Conservation (phyloP, 805 yeast genomes). For the Pichia sporocuriosa region DNA sequence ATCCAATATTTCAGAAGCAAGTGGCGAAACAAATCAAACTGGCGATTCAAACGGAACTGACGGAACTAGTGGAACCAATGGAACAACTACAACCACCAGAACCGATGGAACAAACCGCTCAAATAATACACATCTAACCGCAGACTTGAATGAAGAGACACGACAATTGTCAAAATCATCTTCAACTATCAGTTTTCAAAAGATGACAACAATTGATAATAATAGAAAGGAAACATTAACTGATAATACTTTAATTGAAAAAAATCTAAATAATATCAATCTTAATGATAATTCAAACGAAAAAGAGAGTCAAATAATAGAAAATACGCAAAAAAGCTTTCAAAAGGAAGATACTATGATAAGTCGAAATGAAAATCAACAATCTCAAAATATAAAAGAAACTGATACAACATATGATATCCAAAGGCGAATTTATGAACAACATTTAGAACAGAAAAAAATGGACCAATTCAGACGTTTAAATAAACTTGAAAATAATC, state of each 20-base stretch:
- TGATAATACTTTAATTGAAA: background rate
- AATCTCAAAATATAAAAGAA: background rate
- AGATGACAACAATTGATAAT: background rate
- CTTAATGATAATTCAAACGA: background rate
- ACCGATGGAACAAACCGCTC: background rate
- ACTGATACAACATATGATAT: background rate
- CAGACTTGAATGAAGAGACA: conserved; percentile 1
- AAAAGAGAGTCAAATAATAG: too few relatives aligned
- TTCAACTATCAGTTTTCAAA: background rate
- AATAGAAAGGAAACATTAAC: conserved; percentile 1
- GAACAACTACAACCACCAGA: background rate
- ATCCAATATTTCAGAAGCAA: too few relatives aligned
- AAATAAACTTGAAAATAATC: background rate
- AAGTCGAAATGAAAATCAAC: background rate
- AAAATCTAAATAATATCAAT: background rate
- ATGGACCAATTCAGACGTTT: conserved; percentile 8
- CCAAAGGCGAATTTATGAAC: conserved; percentile 5
- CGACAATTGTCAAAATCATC: conserved; percentile 2
- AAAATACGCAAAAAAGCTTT: too few relatives aligned
- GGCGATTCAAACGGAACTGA: background rate
- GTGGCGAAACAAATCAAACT: background rate
- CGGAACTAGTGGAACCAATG: background rate
- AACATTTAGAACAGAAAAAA: conserved; percentile 6
- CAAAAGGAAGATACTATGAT: too few relatives aligned
- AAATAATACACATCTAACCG: too few relatives aligned